phyloP scores from a whole-genome alignment of 73 alveolate genomes.

The Paramecium octaurelia region DNA sequence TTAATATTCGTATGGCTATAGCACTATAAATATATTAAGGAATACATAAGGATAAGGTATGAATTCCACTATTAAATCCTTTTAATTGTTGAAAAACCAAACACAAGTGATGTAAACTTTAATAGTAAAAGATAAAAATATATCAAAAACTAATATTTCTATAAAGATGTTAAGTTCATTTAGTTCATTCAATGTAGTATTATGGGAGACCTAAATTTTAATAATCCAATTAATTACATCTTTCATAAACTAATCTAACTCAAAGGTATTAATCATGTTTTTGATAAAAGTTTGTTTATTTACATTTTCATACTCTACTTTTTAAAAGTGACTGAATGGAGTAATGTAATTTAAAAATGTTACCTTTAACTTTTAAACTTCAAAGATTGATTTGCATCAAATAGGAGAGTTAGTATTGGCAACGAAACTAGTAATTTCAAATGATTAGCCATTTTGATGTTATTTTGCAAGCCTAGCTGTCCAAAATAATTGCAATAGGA shows the following conservation, averaged over 20 bases:
- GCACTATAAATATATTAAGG: not conserved
- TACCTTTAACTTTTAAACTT: not conserved
- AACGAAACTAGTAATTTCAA: not conserved
- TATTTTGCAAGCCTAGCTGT: not conserved
- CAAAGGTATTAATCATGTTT: not conserved
- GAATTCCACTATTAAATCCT: not conserved
- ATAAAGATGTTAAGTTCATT: not conserved
- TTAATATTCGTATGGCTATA: not conserved
- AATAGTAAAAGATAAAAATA: not conserved
- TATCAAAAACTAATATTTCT: not conserved
- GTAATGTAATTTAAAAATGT: not conserved
- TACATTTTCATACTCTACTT: not conserved
- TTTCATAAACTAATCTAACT: not conserved
- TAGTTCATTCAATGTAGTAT: not conserved
- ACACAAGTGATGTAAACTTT: not conserved
- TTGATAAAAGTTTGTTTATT: not conserved
- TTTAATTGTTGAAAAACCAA: not conserved
- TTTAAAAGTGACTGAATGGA: not conserved
- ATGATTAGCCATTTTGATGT: not conserved
- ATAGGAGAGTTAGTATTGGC: not conserved
- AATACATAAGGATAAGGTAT: not conserved
- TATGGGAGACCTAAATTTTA: not conserved
- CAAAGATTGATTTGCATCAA: not conserved
- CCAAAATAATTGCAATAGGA: not conserved
- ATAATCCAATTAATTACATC: not conserved